Conservation (phyloP, 148 eudicot genomes). For the Polygonum aviculare region DNA sequence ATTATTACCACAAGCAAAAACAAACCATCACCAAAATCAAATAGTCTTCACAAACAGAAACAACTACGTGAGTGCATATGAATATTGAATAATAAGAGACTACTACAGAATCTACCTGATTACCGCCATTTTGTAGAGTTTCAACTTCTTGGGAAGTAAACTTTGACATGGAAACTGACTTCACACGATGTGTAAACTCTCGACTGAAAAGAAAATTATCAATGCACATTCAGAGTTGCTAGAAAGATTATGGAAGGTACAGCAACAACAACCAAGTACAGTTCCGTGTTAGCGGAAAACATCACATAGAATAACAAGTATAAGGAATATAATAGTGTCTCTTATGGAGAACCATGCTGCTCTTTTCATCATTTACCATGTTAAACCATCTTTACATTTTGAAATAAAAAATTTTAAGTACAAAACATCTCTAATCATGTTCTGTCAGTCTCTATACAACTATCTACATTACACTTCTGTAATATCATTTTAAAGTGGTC, state of each 20-base stretch:
- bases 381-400: not conserved
- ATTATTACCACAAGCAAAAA: slow-evolving; percentile 17
- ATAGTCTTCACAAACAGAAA: not conserved
- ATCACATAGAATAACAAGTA: slow-evolving; percentile 1
- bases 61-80: slow-evolving; percentile 11
- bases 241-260: not conserved
- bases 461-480: not conserved
- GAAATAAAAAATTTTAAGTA: not conserved
- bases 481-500: not conserved
- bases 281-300: not conserved
- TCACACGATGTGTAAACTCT: slow-evolving; percentile 96
- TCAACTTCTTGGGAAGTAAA: slow-evolving; percentile 94
- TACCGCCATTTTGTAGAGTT: slow-evolving; percentile 91
- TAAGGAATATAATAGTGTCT: not conserved
- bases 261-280: too few relatives aligned
- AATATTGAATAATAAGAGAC: not conserved
- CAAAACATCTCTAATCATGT: not conserved
- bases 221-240: not conserved
- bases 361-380: not conserved
- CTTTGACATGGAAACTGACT: slow-evolving; percentile 95
- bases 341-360: not conserved
- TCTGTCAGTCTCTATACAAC: not conserved
- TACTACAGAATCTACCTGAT: slow-evolving; percentile 51
- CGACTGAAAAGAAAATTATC: slow-evolving; percentile 40
- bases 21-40: not conserved